Base-by-base conservation (phyloP, 371 early-diverging fungal species). In the Circinella umbellata region DNA sequence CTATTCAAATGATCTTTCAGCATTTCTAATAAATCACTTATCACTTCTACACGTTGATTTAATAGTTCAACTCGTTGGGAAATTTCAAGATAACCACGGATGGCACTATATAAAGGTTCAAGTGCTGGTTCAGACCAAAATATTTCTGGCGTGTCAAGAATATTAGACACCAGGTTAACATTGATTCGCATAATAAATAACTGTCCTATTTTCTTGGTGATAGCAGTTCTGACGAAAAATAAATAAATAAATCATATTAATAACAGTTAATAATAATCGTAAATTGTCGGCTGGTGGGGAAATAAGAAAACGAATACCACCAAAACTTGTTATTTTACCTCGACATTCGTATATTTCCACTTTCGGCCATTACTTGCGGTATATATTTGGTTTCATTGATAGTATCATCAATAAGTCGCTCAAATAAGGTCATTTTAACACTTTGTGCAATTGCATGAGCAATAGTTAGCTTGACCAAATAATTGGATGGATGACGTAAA, bases 111-210 rank as follows among this genome's bases (percentile, higher is more conserved):
- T 37, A 95, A 71, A 13, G 93, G 94, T 69, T 93, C 91, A 51
- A 94, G 79, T 14, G 91, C 85, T 7, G 94, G 94, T 67, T 94
- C 93, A 13, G 92, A 91, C 94, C 94, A 94, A 67, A 95, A 95
- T 51, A 94, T 90, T 70, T 96, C 95, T 42, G 95, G 96, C 38
- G 91, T 91, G 73, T 95, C 94, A 68, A 95, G 80, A 17, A 94
- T 90, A 63, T 93, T 92, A 53, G 88, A 88, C 15, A 96, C 95
- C 18, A 95, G 81, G 72, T 94, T 95, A 63, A 95, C 95, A 70
- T 95, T 93, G 79, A 94, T 94, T 9, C 96, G 88, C 89, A 93
- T 91, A 64, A 92, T 91, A 76, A 94, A 95, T 51, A 95, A 76
- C 78, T 89, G 88, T 0, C 89, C 89, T 73, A 89, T 89, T 80